Evolutionary conservation across 768 basidiomycete genomes (phyloP).

Genomic region (Amanita jacksonii): DNA sequence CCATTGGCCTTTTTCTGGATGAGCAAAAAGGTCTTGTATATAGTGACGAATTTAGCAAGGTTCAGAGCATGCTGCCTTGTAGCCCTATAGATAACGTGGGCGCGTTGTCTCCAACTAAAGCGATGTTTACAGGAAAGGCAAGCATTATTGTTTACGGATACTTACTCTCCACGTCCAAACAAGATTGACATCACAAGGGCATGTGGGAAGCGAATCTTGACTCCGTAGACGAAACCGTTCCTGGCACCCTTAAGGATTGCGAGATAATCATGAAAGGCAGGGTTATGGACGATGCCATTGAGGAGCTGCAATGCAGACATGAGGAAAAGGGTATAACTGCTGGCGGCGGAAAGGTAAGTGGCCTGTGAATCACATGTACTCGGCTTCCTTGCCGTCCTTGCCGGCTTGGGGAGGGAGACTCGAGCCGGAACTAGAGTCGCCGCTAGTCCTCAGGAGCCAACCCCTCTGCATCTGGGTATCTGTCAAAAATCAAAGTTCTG

Average conservation of each 20-base stretch:
- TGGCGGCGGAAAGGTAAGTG: too few species aligned
- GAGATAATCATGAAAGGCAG: constrained; percentile 81
- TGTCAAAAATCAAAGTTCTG: too few species aligned
- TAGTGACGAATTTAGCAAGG: constrained; percentile 86
- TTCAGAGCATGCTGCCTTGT: constrained; percentile 89
- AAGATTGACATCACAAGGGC: constrained; percentile 93
- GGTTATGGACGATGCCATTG: constrained; percentile 48
- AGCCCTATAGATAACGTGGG: constrained; percentile 62
- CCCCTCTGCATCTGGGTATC: too few species aligned
- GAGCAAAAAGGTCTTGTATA: constrained; percentile 84
- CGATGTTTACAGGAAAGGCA: constrained; percentile 8
- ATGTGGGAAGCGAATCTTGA: constrained; percentile 91
- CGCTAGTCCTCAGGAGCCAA: too few species aligned
- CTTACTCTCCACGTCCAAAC: constrained; percentile 87
- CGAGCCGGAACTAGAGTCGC: too few species aligned
- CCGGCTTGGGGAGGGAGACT: too few species aligned
- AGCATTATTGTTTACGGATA: constrained; percentile 13
- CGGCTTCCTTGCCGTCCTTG: too few species aligned
- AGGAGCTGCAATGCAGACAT: constrained; percentile 23
- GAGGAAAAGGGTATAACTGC: background rate
- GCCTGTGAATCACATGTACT: too few species aligned
- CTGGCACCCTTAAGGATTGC: constrained; percentile 92
- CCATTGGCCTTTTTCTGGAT: constrained; percentile 74
- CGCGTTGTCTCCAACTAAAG: constrained; percentile 61
- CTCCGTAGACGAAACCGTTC: constrained; percentile 85